phyloP scores from a whole-genome alignment of 371 early-diverging fungal genomes.

The Circinella umbellata region DNA sequence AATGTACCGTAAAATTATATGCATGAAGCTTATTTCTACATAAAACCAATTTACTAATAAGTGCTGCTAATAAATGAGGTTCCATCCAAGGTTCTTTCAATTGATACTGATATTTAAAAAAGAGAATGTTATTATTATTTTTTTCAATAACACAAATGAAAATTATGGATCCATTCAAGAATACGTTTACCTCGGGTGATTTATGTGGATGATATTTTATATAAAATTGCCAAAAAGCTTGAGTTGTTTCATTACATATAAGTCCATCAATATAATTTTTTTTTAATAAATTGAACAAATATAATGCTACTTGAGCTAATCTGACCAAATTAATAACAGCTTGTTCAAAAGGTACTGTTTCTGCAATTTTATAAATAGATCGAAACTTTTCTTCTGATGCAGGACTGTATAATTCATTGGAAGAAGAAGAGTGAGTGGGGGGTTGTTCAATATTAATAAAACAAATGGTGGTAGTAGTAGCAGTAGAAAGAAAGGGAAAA shows the following conservation, averaged over 20 bases:
- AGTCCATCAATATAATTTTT: constrained; percentile 62
- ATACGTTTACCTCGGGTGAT: constrained; percentile 52
- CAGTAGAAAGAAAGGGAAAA: neutral
- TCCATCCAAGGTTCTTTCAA: constrained; percentile 62
- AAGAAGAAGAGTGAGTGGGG: too few species aligned
- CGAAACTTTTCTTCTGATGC: constrained; percentile 71
- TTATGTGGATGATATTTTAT: constrained; percentile 52
- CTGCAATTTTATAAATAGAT: constrained; percentile 64
- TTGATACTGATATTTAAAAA: too few species aligned
- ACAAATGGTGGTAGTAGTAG: neutral
- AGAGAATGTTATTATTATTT: too few species aligned
- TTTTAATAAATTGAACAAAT: constrained; percentile 56
- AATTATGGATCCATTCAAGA: too few species aligned
- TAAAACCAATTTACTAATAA: constrained; percentile 61
- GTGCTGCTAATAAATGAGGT: constrained; percentile 60
- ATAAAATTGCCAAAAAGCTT: constrained; percentile 58
- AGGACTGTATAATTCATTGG: constrained; percentile 40
- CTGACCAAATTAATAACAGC: constrained; percentile 62
- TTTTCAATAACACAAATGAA: too few species aligned
- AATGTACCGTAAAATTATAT: constrained; percentile 60
- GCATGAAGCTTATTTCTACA: constrained; percentile 65
- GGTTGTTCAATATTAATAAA: too few species aligned
- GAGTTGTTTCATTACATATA: constrained; percentile 61
- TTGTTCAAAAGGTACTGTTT: constrained; percentile 54
- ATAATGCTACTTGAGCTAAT: constrained; percentile 59